Evolutionary conservation across 306 rosid genomes (phyloP).

Genomic region (Fragaria nilgerrensis): DNA sequence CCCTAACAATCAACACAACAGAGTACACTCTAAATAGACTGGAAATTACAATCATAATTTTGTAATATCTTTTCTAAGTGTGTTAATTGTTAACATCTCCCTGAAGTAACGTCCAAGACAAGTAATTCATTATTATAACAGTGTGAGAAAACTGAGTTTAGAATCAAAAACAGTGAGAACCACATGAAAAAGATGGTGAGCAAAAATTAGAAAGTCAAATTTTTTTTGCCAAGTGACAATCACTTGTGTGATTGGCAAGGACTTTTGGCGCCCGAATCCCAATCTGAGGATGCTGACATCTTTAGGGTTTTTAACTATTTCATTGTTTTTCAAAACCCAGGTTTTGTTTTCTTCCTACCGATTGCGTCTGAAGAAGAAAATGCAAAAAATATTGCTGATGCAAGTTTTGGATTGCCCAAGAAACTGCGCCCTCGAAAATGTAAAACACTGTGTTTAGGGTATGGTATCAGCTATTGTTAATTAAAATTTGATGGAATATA

Average conservation of each 20-base stretch:
- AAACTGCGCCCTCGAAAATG: conserved; percentile 37
- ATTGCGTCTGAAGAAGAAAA: conserved; percentile 44
- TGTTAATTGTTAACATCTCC: neutral
- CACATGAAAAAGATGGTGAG: conserved; percentile 27
- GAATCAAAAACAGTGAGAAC: conserved; percentile 15
- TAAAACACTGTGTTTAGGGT: neutral
- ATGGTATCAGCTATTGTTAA: conserved; percentile 33
- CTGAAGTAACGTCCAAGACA: conserved; percentile 16
- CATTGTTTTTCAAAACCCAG: conserved; percentile 11
- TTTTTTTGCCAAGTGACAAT: conserved; percentile 18
- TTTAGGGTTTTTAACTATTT: conserved; percentile 23
- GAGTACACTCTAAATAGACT: neutral
- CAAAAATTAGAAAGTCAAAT: conserved; percentile 39
- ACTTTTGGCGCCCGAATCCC: conserved; percentile 42
- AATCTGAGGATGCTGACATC: conserved; percentile 43
- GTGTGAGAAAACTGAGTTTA: conserved; percentile 18
- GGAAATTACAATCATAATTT: neutral
- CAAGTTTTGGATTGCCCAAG: conserved; percentile 30
- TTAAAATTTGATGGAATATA: conserved; percentile 7
- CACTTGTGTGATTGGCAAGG: conserved; percentile 29
- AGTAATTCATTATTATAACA: neutral
- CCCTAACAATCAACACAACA: neutral
- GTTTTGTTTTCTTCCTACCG: conserved; percentile 29
- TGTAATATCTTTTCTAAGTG: neutral
- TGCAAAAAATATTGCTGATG: conserved; percentile 39